A percentile compares a stretch with the other conserved stretches of the same genome.
These are phyloP conservation scores for Rhexocercosporidium sp. DNA, from an alignment of 2,329 filamentous ascomycete species.

Conservation along the genomic window DNA sequence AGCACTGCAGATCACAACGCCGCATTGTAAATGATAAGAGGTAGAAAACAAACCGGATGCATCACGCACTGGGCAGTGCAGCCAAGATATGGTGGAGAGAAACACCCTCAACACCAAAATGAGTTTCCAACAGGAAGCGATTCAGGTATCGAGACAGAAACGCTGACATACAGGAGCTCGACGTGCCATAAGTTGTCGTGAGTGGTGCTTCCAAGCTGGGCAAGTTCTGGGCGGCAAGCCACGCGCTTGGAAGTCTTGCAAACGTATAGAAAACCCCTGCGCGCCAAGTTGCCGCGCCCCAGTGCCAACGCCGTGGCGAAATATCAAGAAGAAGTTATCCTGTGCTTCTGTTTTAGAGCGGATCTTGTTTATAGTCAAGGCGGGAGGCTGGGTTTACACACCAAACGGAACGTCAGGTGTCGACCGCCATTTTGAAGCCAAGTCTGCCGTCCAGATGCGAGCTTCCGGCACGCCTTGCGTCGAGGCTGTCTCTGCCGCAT, in stretches of 20 bases:
- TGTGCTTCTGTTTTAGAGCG: background rate
- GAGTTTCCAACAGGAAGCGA: background rate
- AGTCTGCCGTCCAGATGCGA: background rate
- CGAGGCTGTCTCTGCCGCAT: background rate
- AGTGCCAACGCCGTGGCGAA: background rate
- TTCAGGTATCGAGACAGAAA: background rate
- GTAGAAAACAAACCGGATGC: constrained; percentile 12
- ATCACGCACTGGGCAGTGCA: background rate
- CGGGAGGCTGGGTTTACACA: constrained; percentile 1
- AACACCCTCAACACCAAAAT: background rate
- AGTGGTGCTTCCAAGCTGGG: background rate
- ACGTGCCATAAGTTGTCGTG: background rate
- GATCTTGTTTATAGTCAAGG: background rate
- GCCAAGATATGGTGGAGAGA: background rate
- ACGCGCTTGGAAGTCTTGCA: background rate
- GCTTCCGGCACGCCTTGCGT: background rate
- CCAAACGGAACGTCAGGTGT: background rate
- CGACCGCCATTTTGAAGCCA: constrained; percentile 3
- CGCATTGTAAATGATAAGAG: background rate
- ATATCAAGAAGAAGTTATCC: background rate
- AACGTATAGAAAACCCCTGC: background rate
- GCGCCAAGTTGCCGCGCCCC: constrained; percentile 6
- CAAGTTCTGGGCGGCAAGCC: constrained; percentile 2
- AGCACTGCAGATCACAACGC: background rate
- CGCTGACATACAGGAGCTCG: background rate